Percentiles rank a stretch among this genome's conserved stretches.
Conservation (phyloP, 2,329 filamentous ascomycete species). For the Neocucurbitaria cava region DNA sequence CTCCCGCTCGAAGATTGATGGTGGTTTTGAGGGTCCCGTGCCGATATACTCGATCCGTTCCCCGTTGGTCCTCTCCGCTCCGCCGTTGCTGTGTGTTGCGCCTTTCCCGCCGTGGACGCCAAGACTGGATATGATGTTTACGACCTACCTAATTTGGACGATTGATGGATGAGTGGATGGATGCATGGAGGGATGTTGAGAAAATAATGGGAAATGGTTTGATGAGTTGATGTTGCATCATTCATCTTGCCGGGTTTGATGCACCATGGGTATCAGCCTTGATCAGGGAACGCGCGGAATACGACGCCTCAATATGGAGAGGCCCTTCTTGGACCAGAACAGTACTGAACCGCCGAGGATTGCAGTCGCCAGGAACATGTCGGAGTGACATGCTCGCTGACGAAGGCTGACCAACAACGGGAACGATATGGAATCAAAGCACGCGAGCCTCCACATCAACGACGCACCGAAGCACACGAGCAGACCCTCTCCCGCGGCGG, state of each 20-base stretch:
- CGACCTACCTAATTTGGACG: conserved; percentile 3
- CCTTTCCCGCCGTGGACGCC: conserved; percentile 12
- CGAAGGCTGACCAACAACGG: conserved; percentile 15
- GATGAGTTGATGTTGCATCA: not conserved
- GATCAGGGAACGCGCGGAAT: conserved; percentile 4
- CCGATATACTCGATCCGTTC: not conserved
- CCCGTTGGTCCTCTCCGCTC: conserved; percentile 8
- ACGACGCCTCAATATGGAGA: not conserved
- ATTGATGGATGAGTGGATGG: not conserved
- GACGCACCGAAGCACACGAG: conserved; percentile 27
- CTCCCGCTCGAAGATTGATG: not conserved
- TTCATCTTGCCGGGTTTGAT: not conserved
- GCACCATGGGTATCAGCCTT: conserved; percentile 2
- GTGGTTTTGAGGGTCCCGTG: not conserved
- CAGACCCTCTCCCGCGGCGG: conserved; percentile 23
- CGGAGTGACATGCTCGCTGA: conserved; percentile 13
- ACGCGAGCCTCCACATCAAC: conserved; percentile 27
- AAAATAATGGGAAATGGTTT: not conserved
- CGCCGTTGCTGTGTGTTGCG: conserved; percentile 5
- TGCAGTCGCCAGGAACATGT: not conserved
- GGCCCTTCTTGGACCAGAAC: conserved; percentile 1
- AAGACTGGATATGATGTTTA: conserved; percentile 9
- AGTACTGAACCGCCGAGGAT: not conserved
- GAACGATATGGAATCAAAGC: conserved; percentile 11
- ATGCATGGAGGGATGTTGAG: not conserved